Conservation (phyloP, 1,139 yeast genomes). For the Kluyveromyces sp. region DNA sequence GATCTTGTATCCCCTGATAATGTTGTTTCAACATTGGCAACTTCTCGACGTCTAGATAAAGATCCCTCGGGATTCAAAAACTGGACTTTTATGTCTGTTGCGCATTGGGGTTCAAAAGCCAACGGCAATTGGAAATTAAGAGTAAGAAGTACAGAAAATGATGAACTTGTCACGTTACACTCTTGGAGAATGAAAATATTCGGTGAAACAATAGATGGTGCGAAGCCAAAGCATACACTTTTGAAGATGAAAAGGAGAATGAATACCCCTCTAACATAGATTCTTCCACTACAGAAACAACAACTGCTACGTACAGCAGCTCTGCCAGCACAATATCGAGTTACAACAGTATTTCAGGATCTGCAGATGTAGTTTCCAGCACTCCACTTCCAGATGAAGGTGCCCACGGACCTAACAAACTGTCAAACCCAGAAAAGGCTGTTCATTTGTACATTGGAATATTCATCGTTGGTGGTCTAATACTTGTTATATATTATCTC, state of each 20-base stretch:
- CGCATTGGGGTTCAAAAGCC: slow-evolving; percentile 92
- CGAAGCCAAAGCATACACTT: slow-evolving; percentile 46
- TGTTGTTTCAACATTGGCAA: slow-evolving; percentile 64
- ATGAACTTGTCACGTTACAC: slow-evolving; percentile 42
- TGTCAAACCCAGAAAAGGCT: slow-evolving; percentile 19
- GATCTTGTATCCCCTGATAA: slow-evolving; percentile 71
- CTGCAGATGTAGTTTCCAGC: neutral
- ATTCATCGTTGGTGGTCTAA: slow-evolving; percentile 51
- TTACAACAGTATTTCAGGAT: too few species aligned
- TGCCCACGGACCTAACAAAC: slow-evolving; percentile 16
- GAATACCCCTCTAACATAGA: slow-evolving; percentile 23
- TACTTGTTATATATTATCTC: slow-evolving; percentile 45
- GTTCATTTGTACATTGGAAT: slow-evolving; percentile 48
- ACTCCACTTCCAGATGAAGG: slow-evolving; percentile 11
- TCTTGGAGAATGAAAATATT: slow-evolving; percentile 76
- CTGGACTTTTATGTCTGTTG: slow-evolving; percentile 98
- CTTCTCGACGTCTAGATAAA: slow-evolving; percentile 54
- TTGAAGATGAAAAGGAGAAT: slow-evolving; percentile 36
- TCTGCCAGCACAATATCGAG: too few species aligned
- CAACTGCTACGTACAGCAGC: neutral
- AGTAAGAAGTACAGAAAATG: slow-evolving; percentile 42
- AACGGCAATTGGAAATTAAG: slow-evolving; percentile 75
- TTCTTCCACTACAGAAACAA: neutral
- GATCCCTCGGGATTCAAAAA: slow-evolving; percentile 53
- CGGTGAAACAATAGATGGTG: slow-evolving; percentile 67